Evolutionary conservation across 192 early-diverging fungal species (phyloP).

Genomic region (Backusella tuberculispora): DNA sequence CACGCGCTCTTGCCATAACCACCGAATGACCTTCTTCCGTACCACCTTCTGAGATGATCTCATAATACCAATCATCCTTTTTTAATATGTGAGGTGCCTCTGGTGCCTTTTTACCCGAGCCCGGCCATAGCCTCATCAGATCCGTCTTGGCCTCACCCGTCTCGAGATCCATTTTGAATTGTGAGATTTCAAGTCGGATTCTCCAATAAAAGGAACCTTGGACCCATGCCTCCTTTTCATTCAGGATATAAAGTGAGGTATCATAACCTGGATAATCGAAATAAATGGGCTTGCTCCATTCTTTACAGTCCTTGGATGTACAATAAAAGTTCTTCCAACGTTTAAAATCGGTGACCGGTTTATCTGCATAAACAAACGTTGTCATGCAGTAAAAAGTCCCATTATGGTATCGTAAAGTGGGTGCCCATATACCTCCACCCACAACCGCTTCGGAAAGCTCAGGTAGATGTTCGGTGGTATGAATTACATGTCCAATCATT

Average conservation of each 20-base stretch:
- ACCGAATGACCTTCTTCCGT: background rate
- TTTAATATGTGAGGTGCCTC: background rate
- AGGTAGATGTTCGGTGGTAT: background rate
- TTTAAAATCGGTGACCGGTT: background rate
- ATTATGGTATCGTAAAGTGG: background rate
- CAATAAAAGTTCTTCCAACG: slow-evolving; percentile 6
- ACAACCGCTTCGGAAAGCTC: background rate
- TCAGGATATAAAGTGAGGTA: background rate
- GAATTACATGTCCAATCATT: background rate
- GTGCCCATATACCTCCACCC: background rate
- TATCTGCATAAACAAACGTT: background rate
- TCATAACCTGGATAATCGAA: background rate
- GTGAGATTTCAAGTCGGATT: background rate
- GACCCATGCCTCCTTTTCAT: slow-evolving; percentile 4
- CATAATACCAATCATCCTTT: slow-evolving; percentile 11
- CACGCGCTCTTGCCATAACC: background rate
- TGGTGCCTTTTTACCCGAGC: slow-evolving; percentile 9
- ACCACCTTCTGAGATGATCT: slow-evolving; percentile 3
- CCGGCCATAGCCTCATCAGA: background rate
- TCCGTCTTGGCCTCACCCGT: background rate
- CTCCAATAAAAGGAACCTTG: slow-evolving; percentile 1
- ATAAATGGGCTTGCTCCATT: slow-evolving; percentile 1
- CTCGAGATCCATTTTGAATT: slow-evolving; percentile 1
- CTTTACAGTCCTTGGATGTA: slow-evolving; percentile 1
- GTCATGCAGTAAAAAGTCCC: slow-evolving; percentile 8